Base-by-base conservation (phyloP, 495 filamentous ascomycete species). In the Penicillium silybi region DNA sequence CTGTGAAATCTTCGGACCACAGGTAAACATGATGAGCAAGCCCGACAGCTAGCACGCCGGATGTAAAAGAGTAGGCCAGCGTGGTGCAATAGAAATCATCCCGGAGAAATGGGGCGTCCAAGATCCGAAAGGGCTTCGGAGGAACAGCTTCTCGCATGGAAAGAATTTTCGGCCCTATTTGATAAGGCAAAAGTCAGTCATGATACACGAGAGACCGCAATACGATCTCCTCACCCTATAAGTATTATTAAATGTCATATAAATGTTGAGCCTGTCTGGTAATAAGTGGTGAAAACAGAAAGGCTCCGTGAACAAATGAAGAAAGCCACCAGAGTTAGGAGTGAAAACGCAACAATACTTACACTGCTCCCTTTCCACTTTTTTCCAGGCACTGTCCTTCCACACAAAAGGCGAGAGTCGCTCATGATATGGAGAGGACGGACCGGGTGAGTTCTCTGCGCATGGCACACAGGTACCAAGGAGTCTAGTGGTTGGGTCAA, bases 31-130 rank as follows among this genome's bases (percentile, higher is more conserved):
- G 75, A 42, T 85, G 83, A n/a, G 81, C 81, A 13, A 97, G 80
- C 0, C 89, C 93, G 15, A 96, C 89, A 35, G 91, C 95, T 29
- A 98, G 80, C 13, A 85, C 86, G 27, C 87, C 80, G 29, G 80
- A 77, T 7, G 79, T 85, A 19, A 75, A 68, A 1, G 85, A 95
- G 66, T 97, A 97, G 6, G 93, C 90, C 44, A 98, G 78, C 7
- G 90, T 78, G 0, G 92, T 91, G 69, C 91, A 97, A 64, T 98
- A 98, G 59, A 90, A 98, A 66, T 98, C 95, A 65, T 98, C 93
- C 23, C 89, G 80, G 41, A 97, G 77, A 20, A 81, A 79, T 1
- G 92, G 92, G 4, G 93, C 93, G 72, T 96, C 90, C 13, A 98
- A 73, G 3, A 96, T 90, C 67, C 89, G 86, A 73, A 95, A 95